These are phyloP conservation scores for Echinosophora koreensis DNA, from an alignment of 306 rosid genomes.

Conservation along the genomic window DNA sequence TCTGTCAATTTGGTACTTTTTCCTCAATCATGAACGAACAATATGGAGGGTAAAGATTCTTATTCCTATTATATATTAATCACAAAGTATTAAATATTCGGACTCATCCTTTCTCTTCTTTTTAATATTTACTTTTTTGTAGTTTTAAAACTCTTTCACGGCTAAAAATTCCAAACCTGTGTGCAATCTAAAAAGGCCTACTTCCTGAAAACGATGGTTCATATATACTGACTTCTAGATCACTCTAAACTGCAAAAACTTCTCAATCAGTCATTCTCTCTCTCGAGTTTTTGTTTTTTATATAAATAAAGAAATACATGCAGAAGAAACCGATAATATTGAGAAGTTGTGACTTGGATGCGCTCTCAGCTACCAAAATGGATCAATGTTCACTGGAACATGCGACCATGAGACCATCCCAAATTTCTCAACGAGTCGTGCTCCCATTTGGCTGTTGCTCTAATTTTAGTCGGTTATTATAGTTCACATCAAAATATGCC, in stretches of 20 bases:
- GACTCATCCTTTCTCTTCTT: slow-evolving; percentile 13
- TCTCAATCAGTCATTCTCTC: neutral
- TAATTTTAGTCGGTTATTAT: neutral
- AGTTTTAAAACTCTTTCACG: neutral
- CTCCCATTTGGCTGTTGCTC: neutral
- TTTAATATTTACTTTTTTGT: neutral
- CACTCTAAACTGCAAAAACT: slow-evolving; percentile 11
- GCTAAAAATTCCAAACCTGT: neutral
- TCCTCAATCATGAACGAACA: neutral
- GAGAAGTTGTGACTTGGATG: neutral
- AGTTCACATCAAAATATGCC: neutral
- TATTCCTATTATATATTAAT: neutral
- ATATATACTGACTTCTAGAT: neutral
- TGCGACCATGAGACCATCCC: neutral
- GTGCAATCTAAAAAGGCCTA: neutral
- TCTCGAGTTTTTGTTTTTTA: neutral
- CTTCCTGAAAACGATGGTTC: slow-evolving; percentile 1
- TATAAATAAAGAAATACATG: neutral
- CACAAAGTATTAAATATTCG: slow-evolving; percentile 35
- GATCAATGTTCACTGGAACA: neutral
- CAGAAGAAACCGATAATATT: neutral
- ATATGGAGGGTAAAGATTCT: slow-evolving; percentile 25
- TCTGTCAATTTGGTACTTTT: slow-evolving; percentile 22
- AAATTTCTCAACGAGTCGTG: neutral
- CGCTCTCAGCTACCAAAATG: neutral